These are phyloP conservation scores for Grosmannia clavigera DNA, from an alignment of 2,329 filamentous ascomycete genomes.

Conservation along the genomic window DNA sequence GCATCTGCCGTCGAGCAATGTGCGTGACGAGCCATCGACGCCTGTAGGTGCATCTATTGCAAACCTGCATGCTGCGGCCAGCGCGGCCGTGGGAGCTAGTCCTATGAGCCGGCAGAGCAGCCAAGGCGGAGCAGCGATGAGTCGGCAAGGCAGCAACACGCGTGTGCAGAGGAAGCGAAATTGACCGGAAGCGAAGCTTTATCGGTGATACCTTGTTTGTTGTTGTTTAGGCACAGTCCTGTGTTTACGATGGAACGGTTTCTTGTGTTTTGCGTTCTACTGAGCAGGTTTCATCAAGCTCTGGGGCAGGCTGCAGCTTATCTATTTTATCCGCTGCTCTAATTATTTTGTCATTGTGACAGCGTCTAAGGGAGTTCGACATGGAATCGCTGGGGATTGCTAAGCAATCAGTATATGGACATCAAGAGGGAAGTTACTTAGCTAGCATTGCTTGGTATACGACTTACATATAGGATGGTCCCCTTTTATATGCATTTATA, in stretches of 20 bases:
- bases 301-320: background rate
- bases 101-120: slow-evolving; percentile 47
- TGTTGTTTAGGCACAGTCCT: background rate
- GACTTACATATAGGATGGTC: background rate
- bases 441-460: background rate
- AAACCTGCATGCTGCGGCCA: background rate
- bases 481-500: background rate
- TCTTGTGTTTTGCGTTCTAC: background rate
- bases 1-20: slow-evolving; percentile 31
- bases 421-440: background rate
- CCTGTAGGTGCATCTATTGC: slow-evolving; percentile 10
- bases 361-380: background rate
- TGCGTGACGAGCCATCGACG: slow-evolving; percentile 29
- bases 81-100: slow-evolving; percentile 19
- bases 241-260: background rate
- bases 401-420: background rate
- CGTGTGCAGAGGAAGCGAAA: slow-evolving; percentile 16
- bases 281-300: background rate
- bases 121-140: slow-evolving; percentile 43
- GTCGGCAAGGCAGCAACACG: slow-evolving; percentile 34
- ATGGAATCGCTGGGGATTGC: background rate
- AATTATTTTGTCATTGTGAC: background rate
- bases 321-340: background rate
- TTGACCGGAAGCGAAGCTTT: background rate
- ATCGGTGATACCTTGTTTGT: background rate